Base-by-base conservation (phyloP, 1,139 yeast genomes). In the Kodamaea ohmeri region DNA sequence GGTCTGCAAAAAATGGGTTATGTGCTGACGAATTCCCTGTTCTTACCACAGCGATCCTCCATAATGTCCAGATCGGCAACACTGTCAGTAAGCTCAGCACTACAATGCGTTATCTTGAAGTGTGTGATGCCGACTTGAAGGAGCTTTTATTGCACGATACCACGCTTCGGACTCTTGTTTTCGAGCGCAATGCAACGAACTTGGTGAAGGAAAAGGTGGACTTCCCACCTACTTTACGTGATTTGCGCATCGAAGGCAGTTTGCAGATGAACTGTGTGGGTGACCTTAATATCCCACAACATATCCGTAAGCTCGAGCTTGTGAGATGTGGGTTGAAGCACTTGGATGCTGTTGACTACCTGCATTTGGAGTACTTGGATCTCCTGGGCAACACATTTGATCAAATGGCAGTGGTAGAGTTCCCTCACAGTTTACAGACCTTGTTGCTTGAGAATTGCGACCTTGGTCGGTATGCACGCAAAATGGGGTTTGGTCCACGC, bases 361-460 rank as follows among this genome's bases (percentile, higher is more conserved):
- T 18, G 12, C 9, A 6, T 16, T 31, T 31, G 34, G 19, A 21
- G 34, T 16, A 31, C 26, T 21, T 31, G 19, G 19, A 31, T 19
- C 19, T 31, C 4, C 21, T 26, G 18, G 34, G 25, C 6, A 31
- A 31, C n/a, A 15, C 5, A 3, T 31, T 31, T 14, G 26, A 20
- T 18, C 8, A 31, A 6, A 19, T 20, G 22, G 17, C 11, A 15
- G n/a, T 6, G 32, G 4, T 29, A 5, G 34, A 13, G n/a, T 31
- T 31, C 11, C 34, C 34, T 4, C n/a, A 12, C 11, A 21, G 22
- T 21, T 21, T 31, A 8, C 26, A 31, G 25, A 20, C 13, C 4
- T 21, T 31, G 19, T 7, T 20, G 5, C 34, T 31, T 19, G 34
- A 31, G 19, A 13, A 31, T 13, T 31, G 34, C 11, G 32, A 19